phyloP scores from a whole-genome alignment of 2,329 filamentous ascomycete genomes.

The Colletotrichum sp. region DNA sequence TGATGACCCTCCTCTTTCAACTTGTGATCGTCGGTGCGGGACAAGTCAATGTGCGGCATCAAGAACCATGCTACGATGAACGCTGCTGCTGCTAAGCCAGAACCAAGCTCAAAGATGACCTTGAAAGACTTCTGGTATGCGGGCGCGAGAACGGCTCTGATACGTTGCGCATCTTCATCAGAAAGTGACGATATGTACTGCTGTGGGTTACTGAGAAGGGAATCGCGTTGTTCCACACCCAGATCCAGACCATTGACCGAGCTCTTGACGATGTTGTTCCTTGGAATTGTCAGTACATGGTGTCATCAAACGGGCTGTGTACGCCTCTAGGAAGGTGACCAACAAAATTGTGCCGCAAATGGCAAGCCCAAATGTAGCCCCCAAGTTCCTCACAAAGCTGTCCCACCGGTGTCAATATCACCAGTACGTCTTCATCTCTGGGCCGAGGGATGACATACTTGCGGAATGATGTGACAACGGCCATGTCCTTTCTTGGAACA shows the following conservation, averaged over 20 bases:
- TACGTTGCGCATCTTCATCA: slow-evolving; percentile 28
- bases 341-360: slow-evolving; percentile 45
- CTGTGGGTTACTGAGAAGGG: slow-evolving; percentile 38
- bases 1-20: slow-evolving; percentile 31
- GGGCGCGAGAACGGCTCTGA: slow-evolving; percentile 36
- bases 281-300: slow-evolving; percentile 16
- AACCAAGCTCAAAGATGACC: slow-evolving; percentile 41
- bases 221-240: slow-evolving; percentile 22
- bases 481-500: slow-evolving; percentile 53
- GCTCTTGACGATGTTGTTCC: slow-evolving; percentile 40
- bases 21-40: slow-evolving; percentile 39
- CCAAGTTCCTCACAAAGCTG: slow-evolving; percentile 45
- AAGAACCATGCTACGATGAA: slow-evolving; percentile 41
- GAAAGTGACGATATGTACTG: slow-evolving; percentile 33
- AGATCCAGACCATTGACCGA: slow-evolving; percentile 32
- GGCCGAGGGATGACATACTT: slow-evolving; percentile 34
- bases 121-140: slow-evolving; percentile 41
- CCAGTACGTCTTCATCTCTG: not conserved
- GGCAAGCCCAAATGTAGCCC: slow-evolving; percentile 42
- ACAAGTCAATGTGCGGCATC: slow-evolving; percentile 44
- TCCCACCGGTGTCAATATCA: not conserved
- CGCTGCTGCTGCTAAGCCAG: slow-evolving; percentile 36
- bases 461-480: slow-evolving; percentile 46
- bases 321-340: not conserved
- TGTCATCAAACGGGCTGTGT: not conserved